Percentiles rank a stretch among this genome's conserved stretches.
phyloP scores from a whole-genome alignment of 139 green algal species.

The Astrephomene gubernaculifera region DNA sequence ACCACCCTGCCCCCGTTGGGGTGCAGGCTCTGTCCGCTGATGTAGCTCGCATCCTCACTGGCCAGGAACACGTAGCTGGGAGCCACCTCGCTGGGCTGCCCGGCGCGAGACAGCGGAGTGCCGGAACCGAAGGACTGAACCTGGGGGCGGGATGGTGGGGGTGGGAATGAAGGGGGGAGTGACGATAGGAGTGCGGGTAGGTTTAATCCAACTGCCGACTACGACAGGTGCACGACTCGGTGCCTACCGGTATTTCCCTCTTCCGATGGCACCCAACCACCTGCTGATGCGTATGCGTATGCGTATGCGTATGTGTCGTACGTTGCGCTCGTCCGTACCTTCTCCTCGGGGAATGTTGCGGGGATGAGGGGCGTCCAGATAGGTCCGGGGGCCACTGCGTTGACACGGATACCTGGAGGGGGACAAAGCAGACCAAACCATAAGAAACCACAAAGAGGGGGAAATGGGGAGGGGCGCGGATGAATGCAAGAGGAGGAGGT shows the following conservation, averaged over 20 bases:
- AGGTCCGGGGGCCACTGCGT: constrained; percentile 77
- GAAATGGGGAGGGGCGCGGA: too few species aligned
- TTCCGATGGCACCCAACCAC: too few species aligned
- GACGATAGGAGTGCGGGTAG: too few species aligned
- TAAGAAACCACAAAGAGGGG: too few species aligned
- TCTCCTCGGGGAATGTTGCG: constrained; percentile 49
- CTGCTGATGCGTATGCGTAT: too few species aligned
- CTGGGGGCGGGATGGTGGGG: too few species aligned
- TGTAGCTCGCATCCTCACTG: constrained; percentile 50
- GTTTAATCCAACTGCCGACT: too few species aligned
- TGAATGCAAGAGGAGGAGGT: too few species aligned
- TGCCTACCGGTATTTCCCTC: too few species aligned
- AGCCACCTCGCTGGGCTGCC: constrained; percentile 62
- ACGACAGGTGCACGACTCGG: too few species aligned
- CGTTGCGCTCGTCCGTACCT: constrained; percentile 15
- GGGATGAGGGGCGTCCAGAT: constrained; percentile 83
- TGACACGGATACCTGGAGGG: constrained; percentile 77
- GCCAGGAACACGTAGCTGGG: constrained; percentile 76
- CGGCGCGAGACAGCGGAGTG: constrained; percentile 42
- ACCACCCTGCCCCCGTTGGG: constrained; percentile 69
- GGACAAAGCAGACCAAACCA: too few species aligned
- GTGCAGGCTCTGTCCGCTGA: constrained; percentile 63
- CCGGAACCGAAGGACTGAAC: not conserved
- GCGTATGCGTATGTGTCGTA: not conserved
- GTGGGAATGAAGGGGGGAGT: too few species aligned